Percentiles rank a stretch among this genome's conserved stretches.
Conservation (phyloP, 176 grass and related monocot species). For the Melocanna baccifera region DNA sequence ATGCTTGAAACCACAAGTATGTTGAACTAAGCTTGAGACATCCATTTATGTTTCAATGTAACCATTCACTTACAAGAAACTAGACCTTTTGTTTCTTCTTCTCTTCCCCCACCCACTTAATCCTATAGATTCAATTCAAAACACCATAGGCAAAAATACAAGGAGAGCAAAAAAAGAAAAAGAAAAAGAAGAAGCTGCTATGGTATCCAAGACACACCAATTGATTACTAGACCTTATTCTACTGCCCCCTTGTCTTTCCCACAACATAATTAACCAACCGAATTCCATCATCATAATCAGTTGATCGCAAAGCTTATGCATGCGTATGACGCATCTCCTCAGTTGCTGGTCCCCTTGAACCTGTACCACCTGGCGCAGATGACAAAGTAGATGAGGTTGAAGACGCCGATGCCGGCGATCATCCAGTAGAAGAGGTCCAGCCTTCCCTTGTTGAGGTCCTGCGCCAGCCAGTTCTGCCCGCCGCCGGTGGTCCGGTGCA, state of each 20-base stretch:
- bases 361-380: conserved; percentile 91
- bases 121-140: conserved; percentile 21
- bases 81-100: conserved; percentile 30
- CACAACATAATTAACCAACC: neutral
- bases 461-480: conserved; percentile 72
- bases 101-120: conserved; percentile 3
- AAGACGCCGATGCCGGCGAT: conserved; percentile 80
- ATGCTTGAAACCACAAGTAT: neutral
- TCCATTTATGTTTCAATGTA: conserved; percentile 15
- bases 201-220: conserved; percentile 21
- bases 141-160: conserved; percentile 11
- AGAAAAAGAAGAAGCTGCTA: neutral
- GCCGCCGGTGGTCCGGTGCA: conserved; percentile 44
- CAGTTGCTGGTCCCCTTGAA: conserved; percentile 64
- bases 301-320: neutral
- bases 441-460: conserved; percentile 79
- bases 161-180: neutral
- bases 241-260: neutral
- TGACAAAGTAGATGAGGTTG: conserved; percentile 81
- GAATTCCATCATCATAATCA: neutral
- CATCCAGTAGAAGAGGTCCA: conserved; percentile 84
- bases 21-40: neutral
- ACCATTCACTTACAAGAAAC: conserved; percentile 42
- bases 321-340: neutral
- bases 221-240: conserved; percentile 30